A percentile compares a stretch with the other conserved stretches of the same genome.
Evolutionary conservation across 2,329 filamentous ascomycete genomes (phyloP).

Genomic region (Grosmannia huntii): DNA sequence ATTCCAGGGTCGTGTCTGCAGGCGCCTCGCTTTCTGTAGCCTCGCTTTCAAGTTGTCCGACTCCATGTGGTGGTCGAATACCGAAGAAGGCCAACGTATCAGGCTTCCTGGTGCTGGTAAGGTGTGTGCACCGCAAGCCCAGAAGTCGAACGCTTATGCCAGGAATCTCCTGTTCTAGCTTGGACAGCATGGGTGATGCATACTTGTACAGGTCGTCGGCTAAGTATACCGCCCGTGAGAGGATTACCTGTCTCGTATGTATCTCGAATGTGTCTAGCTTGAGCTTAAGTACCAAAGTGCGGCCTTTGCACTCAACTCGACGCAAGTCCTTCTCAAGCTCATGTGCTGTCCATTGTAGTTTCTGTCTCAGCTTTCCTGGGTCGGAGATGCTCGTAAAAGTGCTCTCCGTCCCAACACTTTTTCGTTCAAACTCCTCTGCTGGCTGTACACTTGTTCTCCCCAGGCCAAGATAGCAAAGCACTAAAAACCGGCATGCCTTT

Average conservation of each 20-base stretch:
- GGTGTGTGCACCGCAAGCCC: conserved; percentile 76
- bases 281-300: conserved; percentile 84
- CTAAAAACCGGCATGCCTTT: conserved; percentile 78
- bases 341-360: conserved; percentile 68
- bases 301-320: conserved; percentile 69
- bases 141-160: conserved; percentile 71
- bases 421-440: conserved; percentile 79
- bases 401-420: conserved; percentile 86
- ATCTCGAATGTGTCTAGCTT: conserved; percentile 94
- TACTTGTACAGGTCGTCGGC: conserved; percentile 77
- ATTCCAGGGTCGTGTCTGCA: not conserved
- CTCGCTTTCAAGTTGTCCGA: conserved; percentile 11
- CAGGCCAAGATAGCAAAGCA: conserved; percentile 73
- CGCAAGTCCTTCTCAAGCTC: conserved; percentile 79
- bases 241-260: conserved; percentile 65
- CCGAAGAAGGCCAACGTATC: conserved; percentile 74
- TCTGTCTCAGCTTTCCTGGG: conserved; percentile 54
- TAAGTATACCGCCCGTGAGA: conserved; percentile 56
- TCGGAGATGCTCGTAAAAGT: conserved; percentile 76
- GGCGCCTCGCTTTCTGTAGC: not conserved
- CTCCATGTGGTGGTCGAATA: conserved; percentile 24
- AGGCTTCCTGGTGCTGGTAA: conserved; percentile 73
- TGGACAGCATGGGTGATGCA: conserved; percentile 69
- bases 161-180: conserved; percentile 72
- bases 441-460: conserved; percentile 78